Base-by-base conservation (phyloP, 371 early-diverging fungal genomes). In the Conidiobolus incongruus region DNA sequence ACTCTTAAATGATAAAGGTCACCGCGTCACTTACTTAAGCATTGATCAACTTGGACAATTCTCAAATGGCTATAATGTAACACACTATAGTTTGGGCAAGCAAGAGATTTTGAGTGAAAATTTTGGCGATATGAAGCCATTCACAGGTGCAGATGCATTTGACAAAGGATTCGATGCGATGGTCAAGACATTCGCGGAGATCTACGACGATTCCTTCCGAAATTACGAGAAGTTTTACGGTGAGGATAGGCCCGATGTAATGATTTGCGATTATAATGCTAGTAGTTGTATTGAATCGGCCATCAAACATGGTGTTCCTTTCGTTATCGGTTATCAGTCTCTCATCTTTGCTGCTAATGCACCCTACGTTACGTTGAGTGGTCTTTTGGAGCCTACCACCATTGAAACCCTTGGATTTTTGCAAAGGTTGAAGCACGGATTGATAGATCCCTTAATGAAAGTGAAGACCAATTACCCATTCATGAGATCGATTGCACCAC, bases 21-120 rank as follows among this genome's bases (percentile, higher is more conserved):
- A 54, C 28, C 48, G 46, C 34, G 51, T 54, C 1, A 44, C 51
- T 2, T 54, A 48, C 36, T n/a, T n/a, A n/a, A n/a, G n/a, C n/a
- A n/a, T n/a, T n/a, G n/a, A n/a, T n/a, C n/a, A n/a, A n/a, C n/a
- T n/a, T n/a, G n/a, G n/a, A n/a, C n/a, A n/a, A n/a, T n/a, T n/a
- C n/a, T n/a, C n/a, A n/a, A n/a, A n/a, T n/a, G n/a, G n/a, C n/a
- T n/a, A n/a, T n/a, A n/a, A n/a, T n/a, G n/a, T n/a, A n/a, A n/a
- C n/a, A n/a, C n/a, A n/a, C n/a, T n/a, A n/a, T n/a, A n/a, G n/a
- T n/a, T n/a, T n/a, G n/a, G n/a, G n/a, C n/a, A n/a, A n/a, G n/a
- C n/a, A n/a, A n/a, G n/a, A n/a, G n/a, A n/a, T n/a, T n/a, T n/a
- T n/a, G n/a, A n/a, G n/a, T n/a, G n/a, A n/a, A n/a, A n/a, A n/a